Percentiles rank a stretch among this genome's conserved stretches.
phyloP scores from a whole-genome alignment of 2,329 filamentous ascomycete species.

The Pyrenochaeta sp. region DNA sequence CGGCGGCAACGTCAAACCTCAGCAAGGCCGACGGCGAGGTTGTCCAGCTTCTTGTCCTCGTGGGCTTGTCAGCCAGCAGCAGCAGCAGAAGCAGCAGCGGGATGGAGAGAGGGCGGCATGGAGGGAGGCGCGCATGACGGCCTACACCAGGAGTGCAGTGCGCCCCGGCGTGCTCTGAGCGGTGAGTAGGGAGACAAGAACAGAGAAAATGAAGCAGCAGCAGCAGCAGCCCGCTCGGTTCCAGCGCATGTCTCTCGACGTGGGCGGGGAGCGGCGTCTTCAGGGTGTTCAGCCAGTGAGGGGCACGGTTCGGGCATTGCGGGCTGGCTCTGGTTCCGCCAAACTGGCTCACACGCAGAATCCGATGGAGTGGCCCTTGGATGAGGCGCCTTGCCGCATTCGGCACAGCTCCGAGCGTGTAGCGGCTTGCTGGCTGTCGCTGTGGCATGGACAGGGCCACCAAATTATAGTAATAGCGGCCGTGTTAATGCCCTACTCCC shows the following conservation, averaged over 20 bases:
- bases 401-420: conserved; percentile 26
- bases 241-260: conserved; percentile 5
- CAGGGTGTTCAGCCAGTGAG: conserved; percentile 11
- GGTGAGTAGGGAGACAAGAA: not conserved
- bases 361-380: conserved; percentile 31
- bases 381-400: conserved; percentile 17
- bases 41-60: not conserved
- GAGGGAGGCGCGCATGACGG: conserved; percentile 3
- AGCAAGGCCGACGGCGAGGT: conserved; percentile 2
- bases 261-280: conserved; percentile 8
- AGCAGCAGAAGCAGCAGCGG: not conserved
- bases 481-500: conserved; percentile 25
- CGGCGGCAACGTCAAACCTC: no score
- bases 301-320: not conserved
- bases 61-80: conserved; percentile 5
- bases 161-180: not conserved
- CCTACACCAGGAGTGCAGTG: not conserved
- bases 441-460: conserved; percentile 25
- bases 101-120: not conserved
- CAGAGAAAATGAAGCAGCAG: not conserved
- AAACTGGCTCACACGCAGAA: conserved; percentile 18
- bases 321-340: conserved; percentile 20
- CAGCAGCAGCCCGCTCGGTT: not conserved
- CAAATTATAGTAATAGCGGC: conserved; percentile 35
- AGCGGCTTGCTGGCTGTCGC: conserved; percentile 12